Conservation (phyloP, 768 basidiomycete species). For the Termitomyces sp. region DNA sequence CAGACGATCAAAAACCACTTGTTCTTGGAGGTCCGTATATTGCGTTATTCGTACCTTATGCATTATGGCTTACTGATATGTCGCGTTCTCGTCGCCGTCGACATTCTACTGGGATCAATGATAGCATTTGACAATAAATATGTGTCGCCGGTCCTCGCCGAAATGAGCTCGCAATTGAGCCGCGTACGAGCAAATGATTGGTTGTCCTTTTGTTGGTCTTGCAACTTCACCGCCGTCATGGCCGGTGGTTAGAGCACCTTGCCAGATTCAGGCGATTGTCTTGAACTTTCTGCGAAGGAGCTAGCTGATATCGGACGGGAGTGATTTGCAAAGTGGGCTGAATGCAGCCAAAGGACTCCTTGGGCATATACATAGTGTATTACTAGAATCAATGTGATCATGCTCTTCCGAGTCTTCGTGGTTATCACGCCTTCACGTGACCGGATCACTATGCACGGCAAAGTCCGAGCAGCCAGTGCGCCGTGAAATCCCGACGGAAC, state of each 20-base stretch:
- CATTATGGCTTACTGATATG: not conserved
- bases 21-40: constrained; percentile 58
- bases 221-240: no score
- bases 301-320: no score
- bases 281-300: no score
- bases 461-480: constrained; percentile 10
- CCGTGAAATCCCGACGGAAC: constrained; percentile 16
- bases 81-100: not conserved
- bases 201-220: not conserved
- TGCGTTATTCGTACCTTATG: no score
- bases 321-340: no score
- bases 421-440: constrained; percentile 1
- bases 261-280: no score
- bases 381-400: no score
- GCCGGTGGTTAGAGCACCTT: no score
- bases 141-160: not conserved
- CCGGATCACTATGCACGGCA: not conserved
- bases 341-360: no score
- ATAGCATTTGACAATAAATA: no score
- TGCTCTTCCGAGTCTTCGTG: no score
- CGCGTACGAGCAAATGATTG: not conserved
- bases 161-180: constrained; percentile 1
- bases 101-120: not conserved
- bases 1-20: constrained; percentile 38
- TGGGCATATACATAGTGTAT: no score